A percentile compares a stretch with the other conserved stretches of the same genome.
Conservation (phyloP, 75 land plant species). For the Selaginella tamariscina region DNA sequence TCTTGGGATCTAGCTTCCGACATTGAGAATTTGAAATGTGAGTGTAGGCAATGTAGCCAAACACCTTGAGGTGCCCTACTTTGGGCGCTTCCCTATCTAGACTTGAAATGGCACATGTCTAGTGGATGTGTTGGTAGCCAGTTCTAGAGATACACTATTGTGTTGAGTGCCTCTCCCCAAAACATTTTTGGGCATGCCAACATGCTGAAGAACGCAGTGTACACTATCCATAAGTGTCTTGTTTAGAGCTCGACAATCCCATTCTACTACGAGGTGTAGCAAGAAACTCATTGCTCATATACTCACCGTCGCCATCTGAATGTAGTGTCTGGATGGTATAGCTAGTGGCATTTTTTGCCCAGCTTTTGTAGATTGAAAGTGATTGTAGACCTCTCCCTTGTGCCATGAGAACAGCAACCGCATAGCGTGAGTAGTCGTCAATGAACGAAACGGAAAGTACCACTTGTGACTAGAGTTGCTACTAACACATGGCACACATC, state of each 20-base stretch:
- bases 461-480: conserved; percentile 1
- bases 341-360: background rate
- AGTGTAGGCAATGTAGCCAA: background rate
- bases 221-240: no score
- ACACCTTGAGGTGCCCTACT: background rate
- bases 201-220: background rate
- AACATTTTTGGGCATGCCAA: background rate
- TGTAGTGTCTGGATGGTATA: background rate
- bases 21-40: background rate
- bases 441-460: conserved; percentile 3
- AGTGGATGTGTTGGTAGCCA: background rate
- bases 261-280: no score
- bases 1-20: background rate
- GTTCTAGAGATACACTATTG: background rate
- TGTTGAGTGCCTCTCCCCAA: conserved; percentile 3
- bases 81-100: background rate
- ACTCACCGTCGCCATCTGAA: conserved; percentile 1
- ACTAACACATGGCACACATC: background rate
- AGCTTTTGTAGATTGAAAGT: background rate
- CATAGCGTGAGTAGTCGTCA: conserved; percentile 3
- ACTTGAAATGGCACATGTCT: background rate
- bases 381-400: conserved; percentile 1
- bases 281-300: conserved; percentile 1
- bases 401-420: conserved; percentile 1
- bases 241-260: no score